Base-by-base conservation (phyloP, 1,284 basidiomycete genomes). In the Omphalotus olearius region DNA sequence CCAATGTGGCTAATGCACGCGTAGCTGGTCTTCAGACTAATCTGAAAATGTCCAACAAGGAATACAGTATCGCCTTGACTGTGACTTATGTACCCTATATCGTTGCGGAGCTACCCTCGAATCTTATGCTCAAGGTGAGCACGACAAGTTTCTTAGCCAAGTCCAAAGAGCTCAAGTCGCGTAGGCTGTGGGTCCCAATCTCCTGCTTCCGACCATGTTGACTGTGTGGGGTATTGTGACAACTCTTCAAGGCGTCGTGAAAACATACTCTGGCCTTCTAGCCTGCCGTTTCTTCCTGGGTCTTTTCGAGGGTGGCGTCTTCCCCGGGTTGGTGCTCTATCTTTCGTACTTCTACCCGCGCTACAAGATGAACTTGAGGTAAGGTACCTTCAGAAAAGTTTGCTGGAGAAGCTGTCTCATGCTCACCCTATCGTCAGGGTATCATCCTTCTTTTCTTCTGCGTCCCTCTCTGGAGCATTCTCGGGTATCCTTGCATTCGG, bases 211-310 rank as follows among this genome's bases (percentile, higher is more conserved):
- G 1, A 64, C 73, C 1, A 74, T 83, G 69, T 64, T 82, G 26
- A 73, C 73, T 0, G 52, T 79, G 2, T 85, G 83, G 82, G 82
- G 82, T 23, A 56, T 83, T 33, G 72, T 79, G 6, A 73, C 75
- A 1, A 69, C 76, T 1, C 63, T 79, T 33, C 80, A 83, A 71
- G 81, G 85, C 9, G 60, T 78, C 4, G 79, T 86, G 2, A 68
- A 64, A 20, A 71, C 62, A 23, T 83, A 83, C 56, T 55, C 64
- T 1, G 79, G 79, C 6, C 69, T 88, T 0, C 67, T 85, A 7
- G 75, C 70, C 1, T 79, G 78, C 43, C 76, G 85, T 1, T 83
- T 87, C 66, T 83, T 86, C 64, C 67, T 87, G 13, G 85, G 85
- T 4, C 61, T 85, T 13, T 58, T 79, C 38, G 82, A 86, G 71